These are phyloP conservation scores for Leucogyrophana mollusca DNA, from an alignment of 768 basidiomycete genomes.

Conservation along the genomic window DNA sequence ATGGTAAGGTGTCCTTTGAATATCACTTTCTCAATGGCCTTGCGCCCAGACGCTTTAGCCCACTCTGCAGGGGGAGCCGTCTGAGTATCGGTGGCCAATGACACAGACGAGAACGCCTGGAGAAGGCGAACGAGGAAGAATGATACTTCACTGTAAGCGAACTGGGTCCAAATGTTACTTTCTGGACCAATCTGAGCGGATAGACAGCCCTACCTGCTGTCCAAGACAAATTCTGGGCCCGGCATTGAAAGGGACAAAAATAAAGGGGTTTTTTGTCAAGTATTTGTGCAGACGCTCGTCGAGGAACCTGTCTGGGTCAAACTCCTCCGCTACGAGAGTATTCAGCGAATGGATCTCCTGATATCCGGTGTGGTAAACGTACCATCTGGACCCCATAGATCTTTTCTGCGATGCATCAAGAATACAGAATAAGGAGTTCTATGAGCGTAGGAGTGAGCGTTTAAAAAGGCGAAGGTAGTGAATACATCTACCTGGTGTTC, in stretches of 20 bases:
- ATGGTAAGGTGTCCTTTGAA: conserved; percentile 41
- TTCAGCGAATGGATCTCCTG: neutral
- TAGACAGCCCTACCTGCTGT: conserved; percentile 31
- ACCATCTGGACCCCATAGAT: conserved; percentile 39
- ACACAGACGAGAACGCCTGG: conserved; percentile 45
- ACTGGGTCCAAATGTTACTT: conserved; percentile 24
- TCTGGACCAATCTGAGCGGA: neutral
- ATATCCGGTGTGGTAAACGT: neutral
- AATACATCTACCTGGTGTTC: conserved; percentile 17
- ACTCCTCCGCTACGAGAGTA: conserved; percentile 28
- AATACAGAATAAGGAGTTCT: conserved; percentile 22
- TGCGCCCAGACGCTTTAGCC: conserved; percentile 31
- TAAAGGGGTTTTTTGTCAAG: conserved; percentile 58
- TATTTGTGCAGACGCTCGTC: conserved; percentile 55
- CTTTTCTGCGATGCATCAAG: conserved; percentile 37
- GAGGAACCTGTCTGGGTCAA: conserved; percentile 67
- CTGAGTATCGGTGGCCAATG: conserved; percentile 37
- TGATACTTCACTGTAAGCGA: conserved; percentile 56
- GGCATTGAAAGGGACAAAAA: conserved; percentile 69
- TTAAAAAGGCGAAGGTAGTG: neutral
- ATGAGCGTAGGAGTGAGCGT: neutral
- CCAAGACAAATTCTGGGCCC: conserved; percentile 66
- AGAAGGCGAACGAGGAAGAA: conserved; percentile 53
- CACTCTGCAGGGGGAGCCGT: conserved; percentile 31
- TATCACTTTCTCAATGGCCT: conserved; percentile 36